Percentiles rank a stretch among this genome's conserved stretches.
Conservation (phyloP, 495 filamentous ascomycete species). For the Xanthoparmelia taractica region DNA sequence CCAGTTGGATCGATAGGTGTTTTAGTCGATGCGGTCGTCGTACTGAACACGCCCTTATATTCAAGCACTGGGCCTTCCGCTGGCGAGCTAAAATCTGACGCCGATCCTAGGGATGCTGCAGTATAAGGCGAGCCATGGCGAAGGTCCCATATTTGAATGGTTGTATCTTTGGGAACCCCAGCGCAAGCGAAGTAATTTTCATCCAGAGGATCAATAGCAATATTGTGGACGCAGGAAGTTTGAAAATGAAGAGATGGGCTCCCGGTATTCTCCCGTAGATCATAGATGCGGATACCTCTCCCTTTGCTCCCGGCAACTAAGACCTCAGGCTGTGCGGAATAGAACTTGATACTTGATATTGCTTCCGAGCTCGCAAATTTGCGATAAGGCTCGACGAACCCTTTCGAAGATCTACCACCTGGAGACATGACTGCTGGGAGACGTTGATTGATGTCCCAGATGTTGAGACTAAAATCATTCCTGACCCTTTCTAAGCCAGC, state of each 20-base stretch:
- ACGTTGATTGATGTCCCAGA: slow-evolving; percentile 80
- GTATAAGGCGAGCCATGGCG: slow-evolving; percentile 52
- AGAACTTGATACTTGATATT: slow-evolving; percentile 87
- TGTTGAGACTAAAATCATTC: slow-evolving; percentile 85
- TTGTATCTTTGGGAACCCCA: slow-evolving; percentile 56
- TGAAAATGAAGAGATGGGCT: slow-evolving; percentile 56
- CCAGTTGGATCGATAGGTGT: slow-evolving; percentile 43
- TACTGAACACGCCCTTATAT: slow-evolving; percentile 56
- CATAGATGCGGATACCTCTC: slow-evolving; percentile 82
- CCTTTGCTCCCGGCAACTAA: slow-evolving; percentile 77
- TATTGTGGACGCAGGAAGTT: slow-evolving; percentile 80
- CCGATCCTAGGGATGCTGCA: slow-evolving; percentile 35
- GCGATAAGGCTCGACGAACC: slow-evolving; percentile 53
- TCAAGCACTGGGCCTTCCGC: slow-evolving; percentile 48
- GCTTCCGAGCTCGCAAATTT: slow-evolving; percentile 76
- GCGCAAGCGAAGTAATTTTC: slow-evolving; percentile 92
- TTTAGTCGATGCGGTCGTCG: slow-evolving; percentile 26
- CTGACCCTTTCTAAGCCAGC: slow-evolving; percentile 85
- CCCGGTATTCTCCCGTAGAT: slow-evolving; percentile 60
- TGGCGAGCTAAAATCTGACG: slow-evolving; percentile 29
- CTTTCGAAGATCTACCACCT: slow-evolving; percentile 32
- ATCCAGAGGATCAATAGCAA: slow-evolving; percentile 83
- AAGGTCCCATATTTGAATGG: slow-evolving; percentile 82
- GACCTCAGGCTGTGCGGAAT: slow-evolving; percentile 72
- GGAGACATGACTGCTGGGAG: slow-evolving; percentile 40